phyloP scores from a whole-genome alignment of 129 eudicot genomes.

The Escallonia rubra region DNA sequence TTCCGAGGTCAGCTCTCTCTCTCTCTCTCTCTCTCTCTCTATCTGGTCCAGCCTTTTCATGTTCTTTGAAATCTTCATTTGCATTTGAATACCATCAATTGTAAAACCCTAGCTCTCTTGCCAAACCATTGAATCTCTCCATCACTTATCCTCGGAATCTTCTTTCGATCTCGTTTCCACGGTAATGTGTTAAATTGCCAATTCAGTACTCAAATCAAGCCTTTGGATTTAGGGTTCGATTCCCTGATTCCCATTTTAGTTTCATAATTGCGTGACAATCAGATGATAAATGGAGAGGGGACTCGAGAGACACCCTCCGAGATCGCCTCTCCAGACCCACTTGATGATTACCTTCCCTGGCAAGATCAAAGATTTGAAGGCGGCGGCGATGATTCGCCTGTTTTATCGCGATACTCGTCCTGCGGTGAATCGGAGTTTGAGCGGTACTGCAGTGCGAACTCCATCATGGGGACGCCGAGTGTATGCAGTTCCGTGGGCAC shows the following conservation, averaged over 20 bases:
- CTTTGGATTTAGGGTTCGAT: neutral
- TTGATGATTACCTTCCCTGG: constrained; percentile 28
- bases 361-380: constrained; percentile 32
- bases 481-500: constrained; percentile 59
- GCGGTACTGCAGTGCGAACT: constrained; percentile 86
- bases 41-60: too few species aligned
- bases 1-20: too few species aligned
- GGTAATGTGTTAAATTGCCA: too few species aligned
- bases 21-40: too few species aligned
- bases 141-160: too few species aligned
- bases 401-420: constrained; percentile 67
- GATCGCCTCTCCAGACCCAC: constrained; percentile 33
- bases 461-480: constrained; percentile 91
- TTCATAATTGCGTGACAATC: constrained; percentile 15
- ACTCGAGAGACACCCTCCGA: constrained; percentile 22
- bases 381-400: constrained; percentile 30
- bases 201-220: neutral
- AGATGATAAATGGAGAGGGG: constrained; percentile 66
- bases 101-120: too few species aligned
- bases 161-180: too few species aligned
- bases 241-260: neutral
- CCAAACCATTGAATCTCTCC: too few species aligned
- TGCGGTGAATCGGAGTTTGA: constrained; percentile 91
- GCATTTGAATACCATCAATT: too few species aligned
- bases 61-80: too few species aligned